Percentiles rank a stretch among this genome's conserved stretches.
These are phyloP conservation scores for Stemphylium beticola DNA, from an alignment of 2,329 filamentous ascomycete species.

Conservation along the genomic window DNA sequence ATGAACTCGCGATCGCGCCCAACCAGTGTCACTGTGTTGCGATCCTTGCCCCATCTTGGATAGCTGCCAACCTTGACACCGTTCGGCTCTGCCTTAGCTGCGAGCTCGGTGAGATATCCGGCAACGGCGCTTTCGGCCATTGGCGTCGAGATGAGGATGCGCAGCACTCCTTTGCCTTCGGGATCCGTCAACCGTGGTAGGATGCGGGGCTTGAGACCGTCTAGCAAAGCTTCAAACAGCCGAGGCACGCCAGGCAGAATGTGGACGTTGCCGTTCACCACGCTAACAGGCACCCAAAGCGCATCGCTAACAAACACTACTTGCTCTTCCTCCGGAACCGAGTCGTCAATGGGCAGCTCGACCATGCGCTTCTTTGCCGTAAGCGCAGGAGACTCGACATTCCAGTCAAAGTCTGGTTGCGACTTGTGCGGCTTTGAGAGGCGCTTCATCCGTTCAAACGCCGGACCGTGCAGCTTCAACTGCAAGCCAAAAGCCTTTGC, in stretches of 20 bases:
- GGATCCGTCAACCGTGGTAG: conserved; percentile 76
- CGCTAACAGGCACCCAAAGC: conserved; percentile 87
- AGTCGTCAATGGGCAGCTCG: conserved; percentile 77
- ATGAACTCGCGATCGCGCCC: conserved; percentile 76
- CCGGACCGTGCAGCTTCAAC: conserved; percentile 76
- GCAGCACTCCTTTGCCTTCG: conserved; percentile 77
- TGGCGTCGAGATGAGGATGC: conserved; percentile 86
- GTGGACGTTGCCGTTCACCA: conserved; percentile 92
- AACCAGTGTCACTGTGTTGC: conserved; percentile 90
- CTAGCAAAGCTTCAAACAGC: conserved; percentile 79
- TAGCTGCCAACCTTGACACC: conserved; percentile 96
- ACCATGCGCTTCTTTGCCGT: conserved; percentile 91
- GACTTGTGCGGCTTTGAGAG: conserved; percentile 75
- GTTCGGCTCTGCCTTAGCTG: conserved; percentile 71
- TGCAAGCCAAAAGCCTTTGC: conserved; percentile 84
- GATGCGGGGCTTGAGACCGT: conserved; percentile 74
- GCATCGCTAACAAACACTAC: conserved; percentile 79
- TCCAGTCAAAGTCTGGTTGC: conserved; percentile 82
- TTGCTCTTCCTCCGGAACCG: conserved; percentile 70
- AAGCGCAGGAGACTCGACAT: conserved; percentile 76
- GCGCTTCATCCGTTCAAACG: conserved; percentile 81
- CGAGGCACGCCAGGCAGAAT: conserved; percentile 89
- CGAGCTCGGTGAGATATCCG: conserved; percentile 79
- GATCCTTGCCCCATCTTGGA: conserved; percentile 85
- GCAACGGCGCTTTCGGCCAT: conserved; percentile 86